Percentiles rank a stretch among this genome's conserved stretches.
These are phyloP conservation scores for Lachnellula hyalina DNA, from an alignment of 2,329 filamentous ascomycete species.

Conservation along the genomic window DNA sequence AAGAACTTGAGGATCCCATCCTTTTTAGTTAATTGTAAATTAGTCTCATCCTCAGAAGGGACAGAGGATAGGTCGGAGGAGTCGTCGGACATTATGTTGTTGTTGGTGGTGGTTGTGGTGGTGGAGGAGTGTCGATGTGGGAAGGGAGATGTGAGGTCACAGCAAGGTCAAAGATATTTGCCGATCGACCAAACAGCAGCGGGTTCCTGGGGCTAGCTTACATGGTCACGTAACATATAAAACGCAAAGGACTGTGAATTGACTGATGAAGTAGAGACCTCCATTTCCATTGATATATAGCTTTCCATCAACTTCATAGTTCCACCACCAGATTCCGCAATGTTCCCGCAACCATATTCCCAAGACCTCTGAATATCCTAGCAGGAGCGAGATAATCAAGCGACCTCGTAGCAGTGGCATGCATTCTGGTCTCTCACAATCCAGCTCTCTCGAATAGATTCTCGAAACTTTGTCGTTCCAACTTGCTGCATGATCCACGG, in stretches of 20 bases:
- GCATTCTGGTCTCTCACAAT: background rate
- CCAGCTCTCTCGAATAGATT: background rate
- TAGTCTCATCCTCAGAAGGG: constrained; percentile 50
- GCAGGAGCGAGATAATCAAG: background rate
- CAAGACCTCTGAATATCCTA: too few relatives aligned
- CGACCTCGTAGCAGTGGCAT: background rate
- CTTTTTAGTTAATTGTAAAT: constrained; percentile 46
- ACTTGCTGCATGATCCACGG: background rate
- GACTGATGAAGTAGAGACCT: background rate
- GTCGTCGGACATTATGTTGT: constrained; percentile 42
- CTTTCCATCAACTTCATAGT: background rate
- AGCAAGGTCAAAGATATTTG: constrained; percentile 3
- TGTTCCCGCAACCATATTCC: background rate
- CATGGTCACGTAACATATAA: constrained; percentile 8
- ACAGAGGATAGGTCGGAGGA: constrained; percentile 58
- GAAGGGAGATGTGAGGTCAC: constrained; percentile 10
- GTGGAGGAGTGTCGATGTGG: constrained; percentile 4
- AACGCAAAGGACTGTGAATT: background rate
- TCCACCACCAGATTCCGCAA: background rate
- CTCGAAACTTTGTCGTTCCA: background rate
- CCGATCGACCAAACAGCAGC: constrained; percentile 7
- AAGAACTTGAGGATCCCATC: constrained; percentile 64
- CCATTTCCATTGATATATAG: background rate
- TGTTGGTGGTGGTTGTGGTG: constrained; percentile 15
- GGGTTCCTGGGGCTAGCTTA: constrained; percentile 7